Evolutionary conservation across 306 rosid species (phyloP).

Genomic region (Lathyrus oleraceus): DNA sequence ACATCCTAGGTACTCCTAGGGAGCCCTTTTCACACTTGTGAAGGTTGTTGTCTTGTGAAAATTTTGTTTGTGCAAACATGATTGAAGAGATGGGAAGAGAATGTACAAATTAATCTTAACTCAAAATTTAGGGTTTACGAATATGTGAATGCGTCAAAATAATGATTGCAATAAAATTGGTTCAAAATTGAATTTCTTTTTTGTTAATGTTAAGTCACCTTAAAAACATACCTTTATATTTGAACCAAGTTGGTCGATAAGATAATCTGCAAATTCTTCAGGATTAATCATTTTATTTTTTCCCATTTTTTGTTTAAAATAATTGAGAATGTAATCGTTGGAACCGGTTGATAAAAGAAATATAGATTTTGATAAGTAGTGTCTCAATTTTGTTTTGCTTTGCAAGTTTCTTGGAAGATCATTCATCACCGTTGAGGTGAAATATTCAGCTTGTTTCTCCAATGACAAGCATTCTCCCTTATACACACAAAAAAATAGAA

Average conservation of each 20-base stretch:
- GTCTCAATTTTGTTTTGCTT: background rate
- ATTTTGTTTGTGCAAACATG: too few relatives aligned
- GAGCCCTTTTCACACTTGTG: too few relatives aligned
- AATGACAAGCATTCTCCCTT: conserved; percentile 36
- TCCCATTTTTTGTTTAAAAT: background rate
- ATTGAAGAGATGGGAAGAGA: too few relatives aligned
- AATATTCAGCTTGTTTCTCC: conserved; percentile 33
- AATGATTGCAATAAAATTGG: too few relatives aligned
- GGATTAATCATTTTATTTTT: background rate
- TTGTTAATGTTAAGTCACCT: too few relatives aligned
- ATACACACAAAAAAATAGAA: background rate
- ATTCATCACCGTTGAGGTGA: conserved; percentile 28
- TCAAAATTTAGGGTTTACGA: too few relatives aligned
- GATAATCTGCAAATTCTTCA: conserved; percentile 24
- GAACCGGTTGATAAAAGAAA: conserved; percentile 6
- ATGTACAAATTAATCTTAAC: too few relatives aligned
- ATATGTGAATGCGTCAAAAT: too few relatives aligned
- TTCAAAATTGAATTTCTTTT: too few relatives aligned
- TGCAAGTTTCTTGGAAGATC: conserved; percentile 30
- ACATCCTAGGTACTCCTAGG: too few relatives aligned
- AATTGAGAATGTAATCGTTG: conserved; percentile 33
- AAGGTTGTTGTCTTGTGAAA: too few relatives aligned
- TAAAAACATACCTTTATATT: conserved; percentile 5
- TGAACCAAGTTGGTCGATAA: conserved; percentile 6
- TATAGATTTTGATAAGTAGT: conserved; percentile 24